These are phyloP conservation scores for Claviceps citrina DNA, from an alignment of 2,329 filamentous ascomycete genomes.

Conservation along the genomic window DNA sequence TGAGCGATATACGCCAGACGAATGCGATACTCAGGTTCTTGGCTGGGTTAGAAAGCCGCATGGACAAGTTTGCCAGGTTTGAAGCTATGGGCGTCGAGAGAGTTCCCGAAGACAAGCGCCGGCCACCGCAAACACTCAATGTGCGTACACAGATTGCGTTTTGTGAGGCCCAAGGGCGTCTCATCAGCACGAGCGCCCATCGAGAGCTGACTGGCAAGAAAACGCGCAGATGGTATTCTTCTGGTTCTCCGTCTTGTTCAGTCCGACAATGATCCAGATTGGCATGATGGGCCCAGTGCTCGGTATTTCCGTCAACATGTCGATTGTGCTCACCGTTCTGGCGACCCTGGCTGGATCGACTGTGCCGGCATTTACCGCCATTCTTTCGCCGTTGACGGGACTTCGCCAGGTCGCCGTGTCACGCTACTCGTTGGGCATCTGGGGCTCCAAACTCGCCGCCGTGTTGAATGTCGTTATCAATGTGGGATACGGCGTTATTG, in stretches of 20 bases:
- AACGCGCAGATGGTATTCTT: slow-evolving; percentile 8
- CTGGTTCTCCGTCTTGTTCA: slow-evolving; percentile 8
- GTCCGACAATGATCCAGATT: slow-evolving; percentile 6
- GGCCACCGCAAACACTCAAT: slow-evolving; percentile 3
- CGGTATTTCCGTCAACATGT: slow-evolving; percentile 6
- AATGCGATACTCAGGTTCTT: slow-evolving; percentile 1
- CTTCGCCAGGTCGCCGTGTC: slow-evolving; percentile 9
- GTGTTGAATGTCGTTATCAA: slow-evolving; percentile 11
- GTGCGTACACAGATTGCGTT: neutral
- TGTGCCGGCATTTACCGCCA: slow-evolving; percentile 6
- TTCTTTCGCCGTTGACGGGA: slow-evolving; percentile 5
- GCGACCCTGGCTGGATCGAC: slow-evolving; percentile 3
- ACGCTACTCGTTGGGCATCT: slow-evolving; percentile 10
- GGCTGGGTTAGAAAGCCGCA: slow-evolving; percentile 2
- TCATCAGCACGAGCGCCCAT: too few relatives aligned
- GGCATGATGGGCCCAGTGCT: slow-evolving; percentile 7
- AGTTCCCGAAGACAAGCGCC: slow-evolving; percentile 3
- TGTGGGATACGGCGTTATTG: slow-evolving; percentile 10
- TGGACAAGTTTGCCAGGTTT: slow-evolving; percentile 2
- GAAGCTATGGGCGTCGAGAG: slow-evolving; percentile 5
- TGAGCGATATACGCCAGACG: neutral
- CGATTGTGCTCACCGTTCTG: slow-evolving; percentile 6
- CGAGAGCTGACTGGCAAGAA: neutral
- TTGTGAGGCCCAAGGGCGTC: too few relatives aligned
- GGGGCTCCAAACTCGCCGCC: slow-evolving; percentile 11